phyloP scores from a whole-genome alignment of 768 basidiomycete species.

The Antrodiella citrinella region DNA sequence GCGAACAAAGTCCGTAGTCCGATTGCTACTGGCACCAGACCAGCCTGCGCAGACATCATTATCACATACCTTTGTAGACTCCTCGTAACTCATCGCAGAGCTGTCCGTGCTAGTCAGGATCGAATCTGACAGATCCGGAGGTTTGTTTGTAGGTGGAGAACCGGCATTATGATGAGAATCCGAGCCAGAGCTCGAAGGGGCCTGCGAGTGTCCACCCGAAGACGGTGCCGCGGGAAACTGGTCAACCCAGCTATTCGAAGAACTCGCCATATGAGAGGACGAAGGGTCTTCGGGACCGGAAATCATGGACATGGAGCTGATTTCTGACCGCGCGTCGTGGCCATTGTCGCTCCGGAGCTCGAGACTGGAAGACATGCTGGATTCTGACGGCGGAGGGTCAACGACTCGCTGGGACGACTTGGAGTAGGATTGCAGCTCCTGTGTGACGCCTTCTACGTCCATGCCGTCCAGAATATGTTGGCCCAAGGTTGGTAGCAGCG shows the following conservation, averaged over 20 bases:
- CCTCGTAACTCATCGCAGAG: constrained; percentile 25
- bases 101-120: constrained; percentile 24
- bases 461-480: constrained; percentile 60
- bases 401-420: constrained; percentile 18
- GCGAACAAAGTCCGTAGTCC: too few relatives aligned
- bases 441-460: constrained; percentile 68
- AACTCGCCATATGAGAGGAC: constrained; percentile 24
- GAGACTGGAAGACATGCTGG: constrained; percentile 28
- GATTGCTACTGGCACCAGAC: too few relatives aligned
- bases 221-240: constrained; percentile 23
- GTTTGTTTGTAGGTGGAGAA: constrained; percentile 6
- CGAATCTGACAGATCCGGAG: constrained; percentile 30
- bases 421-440: constrained; percentile 41
- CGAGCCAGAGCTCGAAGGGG: neutral
- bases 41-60: too few relatives aligned
- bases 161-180: neutral
- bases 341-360: constrained; percentile 22
- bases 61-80: neutral
- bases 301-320: constrained; percentile 32
- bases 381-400: constrained; percentile 12
- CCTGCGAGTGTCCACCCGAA: constrained; percentile 11
- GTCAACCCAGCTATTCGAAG: constrained; percentile 38
- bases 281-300: constrained; percentile 30
- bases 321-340: constrained; percentile 36
- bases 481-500: constrained; percentile 59